A percentile compares a stretch with the other conserved stretches of the same genome.
Conservation (phyloP, 441 rosid species). For the Biscutella laevigata region DNA sequence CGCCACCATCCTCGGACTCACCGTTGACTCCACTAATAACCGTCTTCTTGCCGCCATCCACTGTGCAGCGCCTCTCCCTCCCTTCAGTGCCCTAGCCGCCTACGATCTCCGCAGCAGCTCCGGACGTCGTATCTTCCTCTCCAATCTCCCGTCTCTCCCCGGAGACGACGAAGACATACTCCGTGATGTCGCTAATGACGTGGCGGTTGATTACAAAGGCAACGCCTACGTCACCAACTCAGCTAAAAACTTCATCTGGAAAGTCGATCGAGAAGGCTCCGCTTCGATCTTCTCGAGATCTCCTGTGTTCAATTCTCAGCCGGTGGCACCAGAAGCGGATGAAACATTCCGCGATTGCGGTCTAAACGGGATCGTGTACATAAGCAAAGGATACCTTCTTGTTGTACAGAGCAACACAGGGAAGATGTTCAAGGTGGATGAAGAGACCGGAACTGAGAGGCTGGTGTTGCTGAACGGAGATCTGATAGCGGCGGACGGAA, state of each 20-base stretch:
- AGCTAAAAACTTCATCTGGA: slow-evolving; percentile 69
- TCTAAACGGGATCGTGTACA: slow-evolving; percentile 62
- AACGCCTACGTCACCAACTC: slow-evolving; percentile 80
- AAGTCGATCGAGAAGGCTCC: slow-evolving; percentile 43
- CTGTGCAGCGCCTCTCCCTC: slow-evolving; percentile 41
- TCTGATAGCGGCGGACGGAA: slow-evolving; percentile 46
- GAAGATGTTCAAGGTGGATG: slow-evolving; percentile 77
- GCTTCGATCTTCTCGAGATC: slow-evolving; percentile 65
- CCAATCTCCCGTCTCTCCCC: slow-evolving; percentile 33
- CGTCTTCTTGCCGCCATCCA: slow-evolving; percentile 62
- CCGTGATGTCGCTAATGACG: slow-evolving; percentile 54
- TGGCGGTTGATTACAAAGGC: slow-evolving; percentile 63
- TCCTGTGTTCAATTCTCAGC: slow-evolving; percentile 34
- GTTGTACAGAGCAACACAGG: slow-evolving; percentile 85
- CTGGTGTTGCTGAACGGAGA: slow-evolving; percentile 40
- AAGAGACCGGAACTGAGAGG: slow-evolving; percentile 57
- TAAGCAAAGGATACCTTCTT: slow-evolving; percentile 64
- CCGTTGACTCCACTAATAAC: slow-evolving; percentile 43
- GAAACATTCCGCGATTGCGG: slow-evolving; percentile 39
- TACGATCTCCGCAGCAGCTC: slow-evolving; percentile 53
- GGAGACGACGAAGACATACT: slow-evolving; percentile 17
- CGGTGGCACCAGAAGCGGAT: slow-evolving; percentile 27
- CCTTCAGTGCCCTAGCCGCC: slow-evolving; percentile 72
- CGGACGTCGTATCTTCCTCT: slow-evolving; percentile 52
- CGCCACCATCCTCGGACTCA: slow-evolving; percentile 45